Conservation (phyloP, 306 rosid species). For the Cicer cuneatum region DNA sequence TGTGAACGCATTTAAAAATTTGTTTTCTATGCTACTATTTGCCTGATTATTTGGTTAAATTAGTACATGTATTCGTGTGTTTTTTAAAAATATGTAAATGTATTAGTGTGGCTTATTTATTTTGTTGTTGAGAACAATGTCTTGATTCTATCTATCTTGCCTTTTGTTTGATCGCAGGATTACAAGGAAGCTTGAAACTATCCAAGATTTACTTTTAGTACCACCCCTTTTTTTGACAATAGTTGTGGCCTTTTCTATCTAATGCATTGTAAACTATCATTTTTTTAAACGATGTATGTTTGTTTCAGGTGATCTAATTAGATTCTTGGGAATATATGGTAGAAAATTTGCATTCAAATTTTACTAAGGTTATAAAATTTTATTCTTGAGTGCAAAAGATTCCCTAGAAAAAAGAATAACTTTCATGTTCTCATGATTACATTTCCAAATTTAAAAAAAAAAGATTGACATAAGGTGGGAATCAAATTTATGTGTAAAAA, state of each 20-base stretch:
- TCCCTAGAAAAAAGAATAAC: background rate
- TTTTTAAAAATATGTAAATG: background rate
- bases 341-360: background rate
- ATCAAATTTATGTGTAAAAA: background rate
- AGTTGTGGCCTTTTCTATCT: background rate
- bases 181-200: constrained; percentile 15
- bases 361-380: background rate
- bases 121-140: background rate
- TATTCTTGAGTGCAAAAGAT: background rate
- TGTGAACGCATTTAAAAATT: background rate
- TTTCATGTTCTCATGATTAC: background rate
- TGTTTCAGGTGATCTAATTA: background rate
- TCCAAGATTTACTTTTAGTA: background rate
- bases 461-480: background rate
- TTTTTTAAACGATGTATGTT: background rate
- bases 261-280: background rate
- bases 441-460: background rate
- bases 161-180: constrained; percentile 19
- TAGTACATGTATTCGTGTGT: background rate
- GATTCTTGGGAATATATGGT: background rate
- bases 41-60: too few species aligned
- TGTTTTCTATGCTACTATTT: background rate
- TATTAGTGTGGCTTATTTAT: background rate
- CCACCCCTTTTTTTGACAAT: background rate
- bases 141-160: background rate